phyloP scores from a whole-genome alignment of 2,329 filamentous ascomycete genomes.

The Aspergillus udagawae region DNA sequence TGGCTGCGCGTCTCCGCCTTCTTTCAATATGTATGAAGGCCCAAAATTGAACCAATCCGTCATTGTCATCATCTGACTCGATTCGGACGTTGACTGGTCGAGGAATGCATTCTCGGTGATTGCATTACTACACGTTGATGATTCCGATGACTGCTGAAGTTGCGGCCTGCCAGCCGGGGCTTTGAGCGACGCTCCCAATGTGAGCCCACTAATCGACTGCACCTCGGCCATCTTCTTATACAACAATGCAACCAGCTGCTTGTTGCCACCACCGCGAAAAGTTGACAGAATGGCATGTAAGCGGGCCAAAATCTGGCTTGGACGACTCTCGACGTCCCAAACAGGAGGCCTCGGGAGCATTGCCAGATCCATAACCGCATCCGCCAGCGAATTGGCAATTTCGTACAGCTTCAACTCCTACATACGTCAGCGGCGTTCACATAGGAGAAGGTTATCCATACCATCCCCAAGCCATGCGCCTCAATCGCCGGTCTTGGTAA shows the following conservation, averaged over 20 bases:
- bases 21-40: neutral
- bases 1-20: neutral
- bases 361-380: conserved; percentile 18
- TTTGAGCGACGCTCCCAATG: conserved; percentile 1
- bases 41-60: neutral
- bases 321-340: conserved; percentile 18
- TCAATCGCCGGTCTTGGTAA: conserved; percentile 47
- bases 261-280: conserved; percentile 19
- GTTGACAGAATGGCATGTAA: conserved; percentile 20
- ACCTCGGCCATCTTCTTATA: conserved; percentile 22
- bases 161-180: neutral
- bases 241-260: conserved; percentile 18
- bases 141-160: neutral
- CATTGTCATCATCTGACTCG: neutral
- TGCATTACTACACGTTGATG: neutral
- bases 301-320: conserved; percentile 17
- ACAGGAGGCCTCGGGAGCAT: conserved; percentile 6
- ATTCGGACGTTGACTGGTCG: neutral
- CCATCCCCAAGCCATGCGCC: conserved; percentile 47
- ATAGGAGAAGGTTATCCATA: neutral
- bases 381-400: conserved; percentile 23
- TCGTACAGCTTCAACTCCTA: conserved; percentile 28
- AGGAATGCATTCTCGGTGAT: neutral
- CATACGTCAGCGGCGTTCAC: neutral
- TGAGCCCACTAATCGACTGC: conserved; percentile 6